phyloP scores from a whole-genome alignment of 2,329 filamentous ascomycete genomes.

The Fusarium zealandicum region DNA sequence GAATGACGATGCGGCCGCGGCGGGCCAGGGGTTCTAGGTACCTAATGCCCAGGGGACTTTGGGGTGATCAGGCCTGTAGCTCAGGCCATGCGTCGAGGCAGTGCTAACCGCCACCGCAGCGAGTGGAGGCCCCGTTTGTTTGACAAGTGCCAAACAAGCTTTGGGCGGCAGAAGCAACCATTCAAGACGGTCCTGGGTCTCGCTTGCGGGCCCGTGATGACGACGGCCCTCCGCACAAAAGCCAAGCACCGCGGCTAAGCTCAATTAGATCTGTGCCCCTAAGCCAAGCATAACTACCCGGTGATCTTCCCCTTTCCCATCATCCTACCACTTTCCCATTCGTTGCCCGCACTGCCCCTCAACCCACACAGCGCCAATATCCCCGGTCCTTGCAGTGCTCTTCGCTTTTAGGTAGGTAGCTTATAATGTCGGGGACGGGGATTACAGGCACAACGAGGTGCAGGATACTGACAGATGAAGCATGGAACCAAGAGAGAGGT shows the following conservation, averaged over 20 bases:
- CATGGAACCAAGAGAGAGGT: too few species aligned
- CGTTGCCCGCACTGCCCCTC: slow-evolving; percentile 27
- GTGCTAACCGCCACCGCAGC: too few species aligned
- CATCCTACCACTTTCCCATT: slow-evolving; percentile 38
- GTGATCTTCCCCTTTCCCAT: slow-evolving; percentile 39
- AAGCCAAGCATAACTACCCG: slow-evolving; percentile 35
- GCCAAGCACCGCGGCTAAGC: slow-evolving; percentile 35
- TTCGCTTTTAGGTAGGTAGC: slow-evolving; percentile 11
- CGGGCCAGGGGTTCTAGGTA: slow-evolving; percentile 38
- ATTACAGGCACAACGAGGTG: background rate
- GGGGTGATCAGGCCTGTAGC: too few species aligned
- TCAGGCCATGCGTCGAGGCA: too few species aligned
- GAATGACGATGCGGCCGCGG: slow-evolving; percentile 40
- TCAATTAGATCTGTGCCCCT: slow-evolving; percentile 38
- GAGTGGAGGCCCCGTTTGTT: too few species aligned
- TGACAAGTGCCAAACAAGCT: slow-evolving; percentile 37
- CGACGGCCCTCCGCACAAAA: slow-evolving; percentile 29
- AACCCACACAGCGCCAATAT: slow-evolving; percentile 32
- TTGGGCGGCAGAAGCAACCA: slow-evolving; percentile 39
- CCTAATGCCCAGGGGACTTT: background rate
- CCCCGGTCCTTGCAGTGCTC: slow-evolving; percentile 29
- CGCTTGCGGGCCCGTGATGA: slow-evolving; percentile 38
- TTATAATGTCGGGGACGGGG: background rate
- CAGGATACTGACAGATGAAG: background rate
- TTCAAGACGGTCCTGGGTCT: too few species aligned